phyloP scores from a whole-genome alignment of 2,329 filamentous ascomycete species.

The Ceratocystis variospora region DNA sequence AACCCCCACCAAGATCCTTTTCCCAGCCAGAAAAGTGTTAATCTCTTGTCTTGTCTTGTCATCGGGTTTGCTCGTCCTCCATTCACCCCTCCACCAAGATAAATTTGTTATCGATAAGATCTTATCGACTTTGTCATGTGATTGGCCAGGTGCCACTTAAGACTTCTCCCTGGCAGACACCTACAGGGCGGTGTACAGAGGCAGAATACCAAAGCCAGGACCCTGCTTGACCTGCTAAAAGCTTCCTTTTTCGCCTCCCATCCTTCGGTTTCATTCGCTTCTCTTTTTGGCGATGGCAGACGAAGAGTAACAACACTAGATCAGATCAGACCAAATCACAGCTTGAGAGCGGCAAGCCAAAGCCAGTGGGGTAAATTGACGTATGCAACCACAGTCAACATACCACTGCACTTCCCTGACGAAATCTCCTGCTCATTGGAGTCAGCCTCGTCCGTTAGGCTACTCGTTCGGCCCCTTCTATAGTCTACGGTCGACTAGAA shows the following conservation, averaged over 20 bases:
- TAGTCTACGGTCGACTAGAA: neutral
- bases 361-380: neutral
- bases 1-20: neutral
- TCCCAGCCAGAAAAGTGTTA: neutral
- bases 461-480: neutral
- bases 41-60: neutral
- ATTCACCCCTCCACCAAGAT: neutral
- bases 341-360: neutral
- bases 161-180: neutral
- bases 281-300: neutral
- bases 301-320: neutral
- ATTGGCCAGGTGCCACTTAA: constrained; percentile 4
- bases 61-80: neutral
- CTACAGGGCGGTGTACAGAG: constrained; percentile 6
- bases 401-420: neutral
- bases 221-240: neutral
- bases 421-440: neutral
- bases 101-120: neutral
- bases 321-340: neutral
- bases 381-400: neutral
- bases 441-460: neutral
- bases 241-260: neutral
- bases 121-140: neutral
- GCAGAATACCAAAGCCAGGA: constrained; percentile 2
- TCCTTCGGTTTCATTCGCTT: neutral